phyloP scores from a whole-genome alignment of 179 eudicot species.

The Spergularia azorica region DNA sequence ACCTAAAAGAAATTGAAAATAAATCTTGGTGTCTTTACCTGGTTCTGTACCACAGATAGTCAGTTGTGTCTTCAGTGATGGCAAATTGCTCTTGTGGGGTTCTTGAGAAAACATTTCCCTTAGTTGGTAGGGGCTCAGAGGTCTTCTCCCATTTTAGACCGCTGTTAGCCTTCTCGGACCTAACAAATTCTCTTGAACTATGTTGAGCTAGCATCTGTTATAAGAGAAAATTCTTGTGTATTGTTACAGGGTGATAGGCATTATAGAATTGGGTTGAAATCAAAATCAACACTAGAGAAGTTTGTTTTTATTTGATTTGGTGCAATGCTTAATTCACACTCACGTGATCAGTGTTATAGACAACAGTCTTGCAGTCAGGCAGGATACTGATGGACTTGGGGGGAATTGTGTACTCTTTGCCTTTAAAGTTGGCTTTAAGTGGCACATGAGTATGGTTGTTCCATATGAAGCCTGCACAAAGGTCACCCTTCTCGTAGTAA shows the following conservation, averaged over 20 bases:
- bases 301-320: background rate
- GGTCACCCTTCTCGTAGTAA: slow-evolving; percentile 51
- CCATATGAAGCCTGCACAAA: slow-evolving; percentile 74
- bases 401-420: slow-evolving; percentile 46
- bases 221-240: background rate
- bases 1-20: background rate
- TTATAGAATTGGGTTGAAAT: no score
- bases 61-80: slow-evolving; percentile 61
- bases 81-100: slow-evolving; percentile 59
- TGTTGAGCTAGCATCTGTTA: slow-evolving; percentile 72
- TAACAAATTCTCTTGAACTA: slow-evolving; percentile 55
- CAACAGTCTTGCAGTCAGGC: slow-evolving; percentile 81
- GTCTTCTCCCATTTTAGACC: slow-evolving; percentile 62
- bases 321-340: slow-evolving; percentile 15
- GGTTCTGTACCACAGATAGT: slow-evolving; percentile 82
- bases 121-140: slow-evolving; percentile 49
- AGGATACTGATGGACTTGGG: slow-evolving; percentile 73
- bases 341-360: slow-evolving; percentile 42
- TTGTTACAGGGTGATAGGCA: background rate
- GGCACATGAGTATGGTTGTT: slow-evolving; percentile 52
- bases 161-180: slow-evolving; percentile 43
- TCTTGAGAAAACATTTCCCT: slow-evolving; percentile 10
- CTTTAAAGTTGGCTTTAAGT: slow-evolving; percentile 49
- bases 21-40: slow-evolving; percentile 41
- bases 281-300: no score